A percentile compares a stretch with the other conserved stretches of the same genome.
phyloP scores from a whole-genome alignment of 2,329 filamentous ascomycete genomes.

The Diaporthe helianthi region DNA sequence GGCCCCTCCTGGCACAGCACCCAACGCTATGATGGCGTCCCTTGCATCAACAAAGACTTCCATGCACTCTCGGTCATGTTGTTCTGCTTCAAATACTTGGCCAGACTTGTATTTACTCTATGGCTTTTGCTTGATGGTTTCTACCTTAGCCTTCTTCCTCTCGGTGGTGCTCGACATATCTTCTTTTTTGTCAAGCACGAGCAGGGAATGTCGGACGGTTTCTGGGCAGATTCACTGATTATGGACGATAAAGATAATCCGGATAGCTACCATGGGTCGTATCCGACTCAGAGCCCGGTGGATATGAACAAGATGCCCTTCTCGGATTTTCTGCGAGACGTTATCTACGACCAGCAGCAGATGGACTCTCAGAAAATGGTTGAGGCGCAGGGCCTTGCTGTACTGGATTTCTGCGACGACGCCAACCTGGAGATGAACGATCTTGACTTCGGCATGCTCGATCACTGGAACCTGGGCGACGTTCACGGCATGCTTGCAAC shows the following conservation, averaged over 20 bases:
- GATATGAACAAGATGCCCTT: constrained; percentile 51
- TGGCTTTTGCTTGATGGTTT: no score
- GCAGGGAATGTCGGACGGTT: neutral
- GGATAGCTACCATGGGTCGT: constrained; percentile 35
- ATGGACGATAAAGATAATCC: constrained; percentile 33
- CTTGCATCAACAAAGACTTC: neutral
- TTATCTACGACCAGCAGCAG: constrained; percentile 54
- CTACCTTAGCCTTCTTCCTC: neutral
- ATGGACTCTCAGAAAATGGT: constrained; percentile 45
- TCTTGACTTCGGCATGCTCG: constrained; percentile 58
- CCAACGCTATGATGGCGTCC: neutral
- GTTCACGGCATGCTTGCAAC: constrained; percentile 34
- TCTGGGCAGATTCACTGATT: constrained; percentile 10
- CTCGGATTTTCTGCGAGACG: constrained; percentile 58
- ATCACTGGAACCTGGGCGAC: constrained; percentile 56
- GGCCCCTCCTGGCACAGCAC: neutral
- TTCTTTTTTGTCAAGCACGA: neutral
- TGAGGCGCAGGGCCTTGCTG: constrained; percentile 51
- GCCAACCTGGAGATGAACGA: constrained; percentile 58
- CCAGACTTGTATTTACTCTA: neutral
- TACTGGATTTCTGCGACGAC: constrained; percentile 59
- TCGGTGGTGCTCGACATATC: neutral
- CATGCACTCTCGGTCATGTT: neutral
- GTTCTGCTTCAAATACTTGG: neutral
- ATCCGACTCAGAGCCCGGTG: constrained; percentile 35